Evolutionary conservation across 2,329 filamentous ascomycete species (phyloP), one percentile per base, ranked within the genome.

Genomic region (Dryadomyces sulphureus): DNA sequence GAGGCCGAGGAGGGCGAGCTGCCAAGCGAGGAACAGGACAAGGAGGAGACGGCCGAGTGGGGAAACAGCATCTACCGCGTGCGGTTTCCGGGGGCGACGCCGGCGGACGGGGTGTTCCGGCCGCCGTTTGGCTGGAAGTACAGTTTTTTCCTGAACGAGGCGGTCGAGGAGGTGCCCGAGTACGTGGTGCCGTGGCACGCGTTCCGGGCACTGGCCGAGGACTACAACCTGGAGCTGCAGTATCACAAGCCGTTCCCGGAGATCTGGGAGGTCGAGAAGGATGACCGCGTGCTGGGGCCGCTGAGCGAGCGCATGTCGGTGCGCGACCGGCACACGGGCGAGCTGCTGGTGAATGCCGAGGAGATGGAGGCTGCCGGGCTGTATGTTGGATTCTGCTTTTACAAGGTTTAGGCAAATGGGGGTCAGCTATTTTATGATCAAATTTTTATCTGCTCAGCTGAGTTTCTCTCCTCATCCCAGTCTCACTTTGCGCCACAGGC

Each of bases 111-210:
- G 45, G 73, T 92, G 27, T 98, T 98, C 66, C 80, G 92, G 5
- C 92, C 92, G 5, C 87, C 92, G 0, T 96, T 88, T 59, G 92
- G 90, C 43, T 96, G 92, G 89, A 94, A 92, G 63, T 98, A 98
- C 66, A 94, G 79, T 59, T 98, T 94, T 68, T 94, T 88, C 62
- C 78, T 98, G 47, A 81, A 92, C 56, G 92, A 98, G 65, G 92
- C 92, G 0, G 92, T 98, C 19, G 90, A 96, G 61, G 85, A 89
- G 59, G 86, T 94, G 7, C 90, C 92, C 2, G 92, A 98, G 66
- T 98, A 94, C 60, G 90, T 98, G 1, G 92, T 98, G 1, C 92
- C 92, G 0, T 98, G 92, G 90, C 89, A 94, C 61, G 89, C 88
- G 1, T 96, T 98, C 67, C 85, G 92, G 65, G 89, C 87, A 22